These are phyloP conservation scores for Podila epicladia DNA, from an alignment of 192 early-diverging fungal species.

Conservation along the genomic window DNA sequence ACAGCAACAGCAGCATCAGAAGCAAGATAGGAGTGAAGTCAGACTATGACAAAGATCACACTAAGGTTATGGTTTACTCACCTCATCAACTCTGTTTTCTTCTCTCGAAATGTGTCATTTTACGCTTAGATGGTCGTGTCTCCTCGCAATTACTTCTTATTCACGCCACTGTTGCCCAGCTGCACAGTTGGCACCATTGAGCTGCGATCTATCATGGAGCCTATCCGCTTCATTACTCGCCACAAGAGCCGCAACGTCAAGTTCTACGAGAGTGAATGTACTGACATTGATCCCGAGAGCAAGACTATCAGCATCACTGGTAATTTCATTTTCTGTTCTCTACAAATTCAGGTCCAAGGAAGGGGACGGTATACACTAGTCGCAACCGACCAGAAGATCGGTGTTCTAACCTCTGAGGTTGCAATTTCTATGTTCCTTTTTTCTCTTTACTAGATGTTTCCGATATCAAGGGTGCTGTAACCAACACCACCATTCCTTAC, in stretches of 20 bases:
- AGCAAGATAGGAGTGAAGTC: too few species aligned
- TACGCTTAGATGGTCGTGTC: slow-evolving; percentile 65
- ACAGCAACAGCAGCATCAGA: too few species aligned
- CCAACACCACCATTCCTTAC: slow-evolving; percentile 68
- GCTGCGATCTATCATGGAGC: slow-evolving; percentile 86
- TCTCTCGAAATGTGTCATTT: background rate
- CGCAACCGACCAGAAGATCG: background rate
- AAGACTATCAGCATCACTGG: slow-evolving; percentile 85
- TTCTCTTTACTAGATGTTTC: slow-evolving; percentile 66
- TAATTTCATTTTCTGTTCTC: slow-evolving; percentile 12
- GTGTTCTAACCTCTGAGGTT: background rate
- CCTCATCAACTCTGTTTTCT: background rate
- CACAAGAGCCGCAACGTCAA: slow-evolving; percentile 86
- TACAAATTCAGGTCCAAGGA: background rate
- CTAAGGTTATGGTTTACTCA: slow-evolving; percentile 1
- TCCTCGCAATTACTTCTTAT: slow-evolving; percentile 92
- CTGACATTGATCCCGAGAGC: slow-evolving; percentile 82
- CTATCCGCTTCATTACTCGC: slow-evolving; percentile 86
- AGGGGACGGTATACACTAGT: background rate
- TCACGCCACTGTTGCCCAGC: slow-evolving; percentile 74
- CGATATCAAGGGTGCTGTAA: slow-evolving; percentile 71
- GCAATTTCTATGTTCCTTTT: background rate
- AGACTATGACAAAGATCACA: background rate
- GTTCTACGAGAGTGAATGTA: slow-evolving; percentile 93
- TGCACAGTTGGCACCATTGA: slow-evolving; percentile 92